These are phyloP conservation scores for Emergomyces orientalis DNA, from an alignment of 2,329 filamentous ascomycete species.

Conservation along the genomic window DNA sequence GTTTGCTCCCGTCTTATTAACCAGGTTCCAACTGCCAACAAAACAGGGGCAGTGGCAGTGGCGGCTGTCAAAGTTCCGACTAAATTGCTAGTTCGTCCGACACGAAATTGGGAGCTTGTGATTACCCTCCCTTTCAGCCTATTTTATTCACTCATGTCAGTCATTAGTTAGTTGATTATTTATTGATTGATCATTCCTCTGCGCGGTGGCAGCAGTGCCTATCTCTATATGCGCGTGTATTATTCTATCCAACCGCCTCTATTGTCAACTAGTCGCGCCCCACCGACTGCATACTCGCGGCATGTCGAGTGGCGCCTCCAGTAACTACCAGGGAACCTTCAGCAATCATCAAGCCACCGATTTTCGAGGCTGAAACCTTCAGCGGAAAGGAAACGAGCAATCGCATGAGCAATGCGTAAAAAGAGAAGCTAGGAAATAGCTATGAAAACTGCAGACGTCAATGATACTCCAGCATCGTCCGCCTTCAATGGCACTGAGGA, in stretches of 20 bases:
- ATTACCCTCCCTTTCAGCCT: not conserved
- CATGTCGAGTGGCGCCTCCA: not conserved
- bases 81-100: not conserved
- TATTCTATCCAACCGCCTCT: not conserved
- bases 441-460: not conserved
- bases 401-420: not conserved
- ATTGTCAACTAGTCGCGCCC: not conserved
- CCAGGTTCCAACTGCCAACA: too few species aligned
- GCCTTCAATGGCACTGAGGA: not conserved
- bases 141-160: not conserved
- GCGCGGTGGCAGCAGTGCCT: not conserved
- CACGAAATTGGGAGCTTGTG: not conserved
- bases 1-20: too few species aligned
- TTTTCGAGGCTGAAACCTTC: not conserved
- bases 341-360: not conserved
- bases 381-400: not conserved
- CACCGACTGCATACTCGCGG: not conserved
- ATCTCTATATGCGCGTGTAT: not conserved
- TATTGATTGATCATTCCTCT: not conserved
- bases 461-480: not conserved
- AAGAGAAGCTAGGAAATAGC: not conserved
- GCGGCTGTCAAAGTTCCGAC: not conserved
- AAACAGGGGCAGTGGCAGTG: too few species aligned
- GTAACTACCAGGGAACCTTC: too few species aligned
- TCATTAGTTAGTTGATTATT: not conserved